phyloP scores from a whole-genome alignment of 768 basidiomycete genomes.

The Vishniacozyma victoriae region DNA sequence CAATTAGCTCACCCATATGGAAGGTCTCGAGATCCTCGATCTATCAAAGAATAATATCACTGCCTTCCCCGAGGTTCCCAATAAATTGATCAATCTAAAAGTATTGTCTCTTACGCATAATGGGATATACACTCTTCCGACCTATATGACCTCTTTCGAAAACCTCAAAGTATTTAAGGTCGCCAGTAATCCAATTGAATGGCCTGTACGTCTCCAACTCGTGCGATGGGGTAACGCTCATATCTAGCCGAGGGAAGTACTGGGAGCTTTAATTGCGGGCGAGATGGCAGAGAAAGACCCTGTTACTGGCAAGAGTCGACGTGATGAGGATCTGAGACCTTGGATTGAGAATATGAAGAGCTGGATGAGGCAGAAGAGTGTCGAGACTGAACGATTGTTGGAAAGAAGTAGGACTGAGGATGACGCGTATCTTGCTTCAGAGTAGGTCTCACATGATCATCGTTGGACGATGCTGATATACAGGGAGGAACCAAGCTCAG shows the following conservation, averaged over 20 bases:
- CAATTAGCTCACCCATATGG: slow-evolving; percentile 71
- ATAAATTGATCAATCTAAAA: slow-evolving; percentile 71
- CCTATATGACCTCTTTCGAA: slow-evolving; percentile 67
- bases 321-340: slow-evolving; percentile 57
- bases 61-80: slow-evolving; percentile 70
- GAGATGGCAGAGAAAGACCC: slow-evolving; percentile 6
- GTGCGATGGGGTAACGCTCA: neutral
- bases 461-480: neutral
- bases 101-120: slow-evolving; percentile 84
- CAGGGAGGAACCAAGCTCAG: slow-evolving; percentile 21
- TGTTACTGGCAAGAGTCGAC: slow-evolving; percentile 7
- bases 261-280: slow-evolving; percentile 28
- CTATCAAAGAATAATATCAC: slow-evolving; percentile 87
- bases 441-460: slow-evolving; percentile 10
- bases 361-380: slow-evolving; percentile 61
- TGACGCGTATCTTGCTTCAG: slow-evolving; percentile 17
- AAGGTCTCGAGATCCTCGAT: slow-evolving; percentile 87
- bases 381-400: slow-evolving; percentile 28
- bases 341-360: slow-evolving; percentile 67
- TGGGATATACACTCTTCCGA: slow-evolving; percentile 69
- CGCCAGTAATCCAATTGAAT: slow-evolving; percentile 88
- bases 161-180: slow-evolving; percentile 72
- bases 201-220: slow-evolving; percentile 57
- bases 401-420: slow-evolving; percentile 11
- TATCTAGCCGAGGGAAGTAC: slow-evolving; percentile 35